Conservation (phyloP, 164 flowering plant species). For the Buxus sempervirens region DNA sequence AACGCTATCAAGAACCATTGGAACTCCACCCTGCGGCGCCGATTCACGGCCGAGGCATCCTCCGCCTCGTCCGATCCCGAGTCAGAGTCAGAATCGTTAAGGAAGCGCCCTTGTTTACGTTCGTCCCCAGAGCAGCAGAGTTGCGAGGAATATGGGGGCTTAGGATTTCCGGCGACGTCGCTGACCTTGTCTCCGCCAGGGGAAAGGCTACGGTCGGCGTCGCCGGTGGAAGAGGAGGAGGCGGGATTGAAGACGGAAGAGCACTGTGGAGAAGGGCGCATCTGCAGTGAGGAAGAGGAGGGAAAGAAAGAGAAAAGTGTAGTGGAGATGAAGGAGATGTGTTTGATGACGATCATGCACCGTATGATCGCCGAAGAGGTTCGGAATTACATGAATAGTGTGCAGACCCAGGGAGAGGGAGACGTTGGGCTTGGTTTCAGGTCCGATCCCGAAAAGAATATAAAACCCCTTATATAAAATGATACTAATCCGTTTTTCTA, state of each 20-base stretch:
- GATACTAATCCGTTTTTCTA: too few relatives aligned
- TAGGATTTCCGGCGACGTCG: constrained; percentile 24
- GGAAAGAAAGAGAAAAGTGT: constrained; percentile 7
- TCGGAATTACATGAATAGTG: constrained; percentile 35
- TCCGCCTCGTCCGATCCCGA: constrained; percentile 25
- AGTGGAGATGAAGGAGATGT: constrained; percentile 29
- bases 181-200: constrained; percentile 57
- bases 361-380: constrained; percentile 61
- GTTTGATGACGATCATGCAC: constrained; percentile 40
- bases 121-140: constrained; percentile 13
- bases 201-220: constrained; percentile 3
- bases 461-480: background rate
- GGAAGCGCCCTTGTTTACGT: constrained; percentile 19
- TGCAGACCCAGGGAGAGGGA: constrained; percentile 17
- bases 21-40: constrained; percentile 56
- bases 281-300: background rate
- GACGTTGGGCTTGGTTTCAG: constrained; percentile 4
- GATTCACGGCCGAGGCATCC: constrained; percentile 16
- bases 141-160: constrained; percentile 6
- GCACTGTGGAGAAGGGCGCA: background rate
- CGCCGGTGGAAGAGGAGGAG: constrained; percentile 7
- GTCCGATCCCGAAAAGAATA: background rate
- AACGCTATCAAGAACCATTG: constrained; percentile 80
- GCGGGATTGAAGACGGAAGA: background rate
- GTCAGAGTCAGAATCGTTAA: constrained; percentile 23